phyloP scores from a whole-genome alignment of 306 rosid genomes.

The Argentina anserina region DNA sequence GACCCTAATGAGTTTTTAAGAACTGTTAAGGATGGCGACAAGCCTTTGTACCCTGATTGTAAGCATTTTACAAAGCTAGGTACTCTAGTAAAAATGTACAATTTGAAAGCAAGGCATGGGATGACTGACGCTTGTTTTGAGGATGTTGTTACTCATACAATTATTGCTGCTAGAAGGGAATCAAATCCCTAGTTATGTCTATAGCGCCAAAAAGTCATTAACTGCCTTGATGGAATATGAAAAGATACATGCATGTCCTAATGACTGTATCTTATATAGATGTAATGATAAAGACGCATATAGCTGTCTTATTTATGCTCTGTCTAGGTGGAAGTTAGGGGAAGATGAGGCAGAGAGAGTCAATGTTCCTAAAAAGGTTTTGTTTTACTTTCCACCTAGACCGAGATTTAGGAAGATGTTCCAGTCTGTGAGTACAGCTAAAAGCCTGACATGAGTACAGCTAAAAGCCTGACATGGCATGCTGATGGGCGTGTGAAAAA shows the following conservation, averaged over 20 bases:
- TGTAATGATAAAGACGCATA: too few species aligned
- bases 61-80: neutral
- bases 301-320: neutral
- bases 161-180: too few species aligned
- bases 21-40: neutral
- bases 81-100: neutral
- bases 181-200: too few species aligned
- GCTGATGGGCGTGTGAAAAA: neutral
- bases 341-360: neutral
- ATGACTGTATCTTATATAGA: too few species aligned
- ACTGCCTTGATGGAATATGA: neutral
- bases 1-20: neutral
- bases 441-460: too few species aligned
- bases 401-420: too few species aligned
- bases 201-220: neutral
- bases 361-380: neutral
- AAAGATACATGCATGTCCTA: neutral
- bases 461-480: neutral
- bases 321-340: neutral
- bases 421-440: neutral
- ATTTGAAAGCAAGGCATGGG: neutral
- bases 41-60: neutral
- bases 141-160: too few species aligned
- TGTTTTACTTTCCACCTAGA: conserved; percentile 10
- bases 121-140: neutral